Percentiles rank a stretch among this genome's conserved stretches.
These are phyloP conservation scores for Jatropha podagrica DNA, from an alignment of 441 rosid species.

Conservation along the genomic window DNA sequence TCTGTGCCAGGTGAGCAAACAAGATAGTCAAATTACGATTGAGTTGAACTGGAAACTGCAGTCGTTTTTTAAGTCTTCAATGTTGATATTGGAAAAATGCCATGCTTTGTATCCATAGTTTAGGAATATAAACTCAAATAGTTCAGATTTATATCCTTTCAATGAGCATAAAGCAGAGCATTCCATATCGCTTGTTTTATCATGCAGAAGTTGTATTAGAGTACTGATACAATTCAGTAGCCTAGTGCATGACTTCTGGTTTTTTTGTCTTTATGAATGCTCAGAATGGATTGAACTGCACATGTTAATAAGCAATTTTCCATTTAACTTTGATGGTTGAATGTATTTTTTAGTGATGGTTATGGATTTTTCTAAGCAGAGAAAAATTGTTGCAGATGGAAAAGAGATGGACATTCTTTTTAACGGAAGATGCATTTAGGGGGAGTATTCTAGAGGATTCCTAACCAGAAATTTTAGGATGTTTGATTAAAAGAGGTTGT, in stretches of 20 bases:
- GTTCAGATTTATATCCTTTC: background rate
- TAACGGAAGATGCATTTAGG: background rate
- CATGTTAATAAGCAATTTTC: no score
- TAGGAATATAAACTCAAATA: background rate
- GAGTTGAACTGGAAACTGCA: background rate
- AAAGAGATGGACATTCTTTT: background rate
- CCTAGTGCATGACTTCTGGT: no score
- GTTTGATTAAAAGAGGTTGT: background rate
- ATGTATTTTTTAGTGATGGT: no score
- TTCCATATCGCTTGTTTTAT: background rate
- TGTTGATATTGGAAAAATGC: background rate
- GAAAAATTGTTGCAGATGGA: background rate
- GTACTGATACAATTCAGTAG: background rate
- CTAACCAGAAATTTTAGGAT: constrained; percentile 13
- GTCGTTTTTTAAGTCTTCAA: background rate
- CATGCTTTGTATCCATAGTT: background rate
- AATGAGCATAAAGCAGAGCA: background rate
- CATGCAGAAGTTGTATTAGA: background rate
- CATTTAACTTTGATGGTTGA: no score
- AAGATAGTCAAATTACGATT: background rate
- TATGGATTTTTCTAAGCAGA: no score
- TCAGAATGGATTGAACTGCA: no score
- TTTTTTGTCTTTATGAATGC: no score
- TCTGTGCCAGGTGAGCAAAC: background rate
- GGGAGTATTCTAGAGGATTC: background rate